Conservation (phyloP, 805 yeast genomes). For the Torulaspora microellipsoides region DNA sequence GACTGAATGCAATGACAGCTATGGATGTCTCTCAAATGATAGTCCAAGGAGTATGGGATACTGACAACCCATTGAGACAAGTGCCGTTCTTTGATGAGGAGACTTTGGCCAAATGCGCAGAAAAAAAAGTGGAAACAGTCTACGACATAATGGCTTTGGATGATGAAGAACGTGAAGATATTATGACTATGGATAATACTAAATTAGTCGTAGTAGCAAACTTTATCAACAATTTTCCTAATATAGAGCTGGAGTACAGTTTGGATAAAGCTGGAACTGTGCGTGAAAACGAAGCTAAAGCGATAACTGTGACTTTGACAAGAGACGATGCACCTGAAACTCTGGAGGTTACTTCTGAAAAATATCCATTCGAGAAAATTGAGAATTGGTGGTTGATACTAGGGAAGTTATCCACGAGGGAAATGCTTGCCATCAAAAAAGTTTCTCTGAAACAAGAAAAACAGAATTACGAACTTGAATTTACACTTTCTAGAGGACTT, state of each 20-base stretch:
- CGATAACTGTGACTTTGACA: conserved; percentile 45
- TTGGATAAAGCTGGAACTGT: conserved; percentile 41
- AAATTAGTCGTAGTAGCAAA: conserved; percentile 67
- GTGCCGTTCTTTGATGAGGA: conserved; percentile 58
- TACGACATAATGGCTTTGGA: conserved; percentile 73
- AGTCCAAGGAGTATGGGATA: conserved; percentile 80
- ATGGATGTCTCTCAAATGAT: conserved; percentile 90
- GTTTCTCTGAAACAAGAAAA: conserved; percentile 48
- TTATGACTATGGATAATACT: conserved; percentile 51
- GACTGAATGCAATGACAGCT: conserved; percentile 67
- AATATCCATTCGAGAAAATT: conserved; percentile 53
- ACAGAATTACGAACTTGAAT: conserved; percentile 50
- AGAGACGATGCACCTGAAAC: conserved; percentile 80
- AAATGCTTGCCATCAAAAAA: conserved; percentile 70
- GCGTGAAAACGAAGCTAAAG: conserved; percentile 46
- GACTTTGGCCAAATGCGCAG: conserved; percentile 51
- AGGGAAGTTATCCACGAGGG: conserved; percentile 58
- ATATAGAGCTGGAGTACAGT: conserved; percentile 62
- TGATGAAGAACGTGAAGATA: conserved; percentile 62
- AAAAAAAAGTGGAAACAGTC: conserved; percentile 59
- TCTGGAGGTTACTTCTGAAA: conserved; percentile 52
- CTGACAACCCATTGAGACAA: conserved; percentile 74
- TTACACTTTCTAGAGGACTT: conserved; percentile 58
- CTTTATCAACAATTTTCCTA: conserved; percentile 88
- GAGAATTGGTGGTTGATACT: conserved; percentile 81